Base-by-base conservation (phyloP, 192 early-diverging fungal species). In the Backusella macrospora region DNA sequence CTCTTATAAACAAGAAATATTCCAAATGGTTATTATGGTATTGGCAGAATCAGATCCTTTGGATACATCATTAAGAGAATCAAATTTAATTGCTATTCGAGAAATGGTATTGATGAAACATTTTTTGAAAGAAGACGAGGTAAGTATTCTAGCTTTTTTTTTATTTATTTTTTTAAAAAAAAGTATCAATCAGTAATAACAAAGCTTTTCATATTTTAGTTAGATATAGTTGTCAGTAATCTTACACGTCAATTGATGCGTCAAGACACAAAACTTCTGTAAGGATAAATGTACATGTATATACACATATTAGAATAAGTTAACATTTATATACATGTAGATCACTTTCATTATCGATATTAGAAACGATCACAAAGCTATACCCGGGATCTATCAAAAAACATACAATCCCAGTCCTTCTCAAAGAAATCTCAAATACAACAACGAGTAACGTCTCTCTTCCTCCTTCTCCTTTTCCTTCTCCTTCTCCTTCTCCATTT, bases 1-100 rank as follows among this genome's bases (percentile, higher is more conserved):
- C 6, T 62, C 87, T 0, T 94, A 87, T 76, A 95, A 97, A 78
- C 86, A 87, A 66, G 86, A 86, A 21, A 79, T 94, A 64, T 87
- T 95, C 44, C 85, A 85, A 72, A 73, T 93, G 1, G 94, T 91
- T 70, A 84, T 85, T 6, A 83, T 85, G 1, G 87, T 92, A 4
- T 72, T 91, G 8, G 81, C 90, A 18, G 77, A 87, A 0, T 83
- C 86, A 42, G 89, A 90, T 68, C 90, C 91, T 70, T 88, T 91
- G 74, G 88, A 85, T 67, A 86, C 86, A 6, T n/a, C 21, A 38
- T 76, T 95, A 69, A 83, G 89, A 59, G 83, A 90, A 42, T 82
- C 84, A 38, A 87, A 90, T 8, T 73, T 95, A 14, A 87, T 86
- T 71, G 94, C 92, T 15, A 85, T 96, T 42, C 83, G 86, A 23